A percentile compares a stretch with the other conserved stretches of the same genome.
Conservation (phyloP, 2,329 filamentous ascomycete species). For the Arthrobotrys megalospora region DNA sequence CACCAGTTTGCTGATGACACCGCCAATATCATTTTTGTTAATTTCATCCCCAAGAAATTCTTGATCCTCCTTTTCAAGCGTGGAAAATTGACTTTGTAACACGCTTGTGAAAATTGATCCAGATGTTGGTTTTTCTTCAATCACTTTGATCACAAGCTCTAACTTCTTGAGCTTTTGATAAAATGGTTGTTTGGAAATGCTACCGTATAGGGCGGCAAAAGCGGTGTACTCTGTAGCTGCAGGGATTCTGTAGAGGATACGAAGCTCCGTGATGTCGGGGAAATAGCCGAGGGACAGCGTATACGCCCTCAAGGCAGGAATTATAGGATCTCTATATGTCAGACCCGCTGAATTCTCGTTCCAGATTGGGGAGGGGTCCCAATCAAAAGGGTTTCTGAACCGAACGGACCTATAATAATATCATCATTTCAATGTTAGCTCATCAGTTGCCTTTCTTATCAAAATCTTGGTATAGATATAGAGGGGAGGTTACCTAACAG, state of each 20-base stretch:
- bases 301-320: neutral
- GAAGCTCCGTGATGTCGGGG: neutral
- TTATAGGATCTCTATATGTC: neutral
- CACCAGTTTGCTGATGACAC: neutral
- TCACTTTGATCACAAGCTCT: neutral
- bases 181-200: conserved; percentile 3
- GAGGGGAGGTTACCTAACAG: neutral
- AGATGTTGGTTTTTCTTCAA: neutral
- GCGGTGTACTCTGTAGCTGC: neutral
- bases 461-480: neutral
- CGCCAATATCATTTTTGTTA: neutral
- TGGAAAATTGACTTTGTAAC: neutral
- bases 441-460: neutral
- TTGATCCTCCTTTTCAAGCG: neutral
- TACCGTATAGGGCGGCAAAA: neutral
- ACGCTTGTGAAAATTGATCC: neutral
- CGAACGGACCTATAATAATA: neutral
- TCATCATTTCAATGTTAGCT: too few species aligned
- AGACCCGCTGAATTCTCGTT: neutral
- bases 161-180: neutral
- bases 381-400: neutral
- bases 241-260: neutral
- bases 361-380: neutral
- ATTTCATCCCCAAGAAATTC: neutral
- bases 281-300: neutral